A percentile compares a stretch with the other conserved stretches of the same genome.
Evolutionary conservation across 139 green algal genomes (phyloP).

Genomic region (Tetradesmus obliquus): DNA sequence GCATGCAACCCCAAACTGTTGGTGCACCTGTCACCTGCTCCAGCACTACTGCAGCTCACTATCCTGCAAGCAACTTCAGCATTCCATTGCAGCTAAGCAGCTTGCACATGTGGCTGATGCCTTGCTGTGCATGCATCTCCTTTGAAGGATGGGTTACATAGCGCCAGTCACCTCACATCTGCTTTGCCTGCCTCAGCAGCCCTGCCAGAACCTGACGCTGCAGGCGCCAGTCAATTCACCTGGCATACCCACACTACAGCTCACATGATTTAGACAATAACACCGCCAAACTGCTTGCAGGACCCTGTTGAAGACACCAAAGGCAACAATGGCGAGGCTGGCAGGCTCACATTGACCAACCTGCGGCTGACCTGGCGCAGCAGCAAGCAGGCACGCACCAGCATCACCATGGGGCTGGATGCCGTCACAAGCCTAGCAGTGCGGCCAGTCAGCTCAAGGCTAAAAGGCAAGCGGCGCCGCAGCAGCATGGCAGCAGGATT

Average conservation of each 20-base stretch:
- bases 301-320: slow-evolving; percentile 76
- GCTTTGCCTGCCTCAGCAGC: not conserved
- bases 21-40: too few species aligned
- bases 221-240: too few species aligned
- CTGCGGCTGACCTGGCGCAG: slow-evolving; percentile 71
- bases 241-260: too few species aligned
- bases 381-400: slow-evolving; percentile 60
- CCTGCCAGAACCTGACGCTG: not conserved
- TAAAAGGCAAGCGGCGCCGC: slow-evolving; percentile 59
- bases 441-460: slow-evolving; percentile 51
- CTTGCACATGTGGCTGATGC: too few species aligned
- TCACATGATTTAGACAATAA: too few species aligned
- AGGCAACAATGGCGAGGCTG: slow-evolving; percentile 72
- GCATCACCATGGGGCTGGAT: slow-evolving; percentile 74
- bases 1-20: not conserved
- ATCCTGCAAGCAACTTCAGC: not conserved
- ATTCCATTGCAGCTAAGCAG: too few species aligned
- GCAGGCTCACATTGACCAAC: slow-evolving; percentile 67
- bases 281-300: not conserved
- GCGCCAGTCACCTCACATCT: too few species aligned
- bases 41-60: not conserved
- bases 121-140: too few species aligned
- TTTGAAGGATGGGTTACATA: too few species aligned
- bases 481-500: not conserved
- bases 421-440: slow-evolving; percentile 68